Evolutionary conservation across 768 basidiomycete genomes (phyloP), one percentile per base, ranked within the genome.

Genomic region (Myochromella boudieri): DNA sequence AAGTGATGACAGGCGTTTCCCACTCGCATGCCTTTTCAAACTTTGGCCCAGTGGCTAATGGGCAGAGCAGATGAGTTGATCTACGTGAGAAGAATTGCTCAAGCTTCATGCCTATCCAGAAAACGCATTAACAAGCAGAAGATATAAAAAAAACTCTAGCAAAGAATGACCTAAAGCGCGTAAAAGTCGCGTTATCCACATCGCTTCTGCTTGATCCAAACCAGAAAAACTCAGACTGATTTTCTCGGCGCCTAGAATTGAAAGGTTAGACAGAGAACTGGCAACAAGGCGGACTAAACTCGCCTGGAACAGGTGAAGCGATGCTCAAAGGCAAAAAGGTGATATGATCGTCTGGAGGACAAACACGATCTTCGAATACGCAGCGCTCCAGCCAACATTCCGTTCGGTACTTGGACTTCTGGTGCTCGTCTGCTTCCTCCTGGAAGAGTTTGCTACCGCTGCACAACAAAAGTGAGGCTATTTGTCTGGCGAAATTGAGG

Each of bases 311-410:
- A 9, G 92, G 91, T 4, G 71, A 68, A 4, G 66, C 42, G 3
- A 85, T 72, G 3, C 56, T 66, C 12, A 97, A 69, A 1, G 93
- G 93, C 3, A 65, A 65, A 56, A 90, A 92, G 0, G 82, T 78
- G 10, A 89, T 60, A 52, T 91, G 83, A 33, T 87, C 86, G 1
- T 82, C 78, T 0, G 80, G 70, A 14, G 68, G 62, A 58, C 87
- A 85, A 41, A 95, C 67, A n/a, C 78, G 75, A 36, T 89, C 85
- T 47, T 85, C 82, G 44, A 80, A 85, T 11, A 92, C 76, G 56
- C 90, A 95, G 34, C 79, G 79, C 63, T 97, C 94, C 1, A 97
- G 72, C 94, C 94, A 97, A 60, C 91, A 95, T 63, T 97, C 94
- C 0, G 94, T 95, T 34, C 93, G 80, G 57, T 83, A 91, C 54